These are phyloP conservation scores for Phaeotremella skinneri DNA, from an alignment of 768 basidiomycete species.

Conservation along the genomic window DNA sequence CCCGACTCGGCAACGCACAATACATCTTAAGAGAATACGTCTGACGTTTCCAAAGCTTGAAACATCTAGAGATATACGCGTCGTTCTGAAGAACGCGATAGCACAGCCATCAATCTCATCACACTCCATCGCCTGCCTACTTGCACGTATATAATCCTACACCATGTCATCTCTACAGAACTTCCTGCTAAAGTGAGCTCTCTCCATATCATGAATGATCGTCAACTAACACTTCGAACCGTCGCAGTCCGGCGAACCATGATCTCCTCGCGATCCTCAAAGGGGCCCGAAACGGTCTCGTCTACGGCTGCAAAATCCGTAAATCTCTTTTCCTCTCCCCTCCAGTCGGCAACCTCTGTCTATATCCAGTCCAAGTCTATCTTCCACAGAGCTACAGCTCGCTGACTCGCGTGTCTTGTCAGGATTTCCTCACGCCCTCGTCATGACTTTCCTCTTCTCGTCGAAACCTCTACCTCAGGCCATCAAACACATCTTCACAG, in stretches of 20 bases:
- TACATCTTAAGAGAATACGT: too few species aligned
- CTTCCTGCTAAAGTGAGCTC: conserved; percentile 34
- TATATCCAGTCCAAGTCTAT: neutral
- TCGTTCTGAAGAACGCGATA: too few species aligned
- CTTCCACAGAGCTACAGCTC: neutral
- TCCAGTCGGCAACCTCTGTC: neutral
- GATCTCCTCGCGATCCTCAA: conserved; percentile 91
- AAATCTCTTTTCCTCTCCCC: conserved; percentile 14
- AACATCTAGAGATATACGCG: too few species aligned
- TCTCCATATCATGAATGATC: neutral
- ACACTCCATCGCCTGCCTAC: too few species aligned
- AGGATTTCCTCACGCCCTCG: conserved; percentile 89
- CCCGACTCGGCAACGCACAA: too few species aligned
- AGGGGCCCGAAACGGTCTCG: conserved; percentile 61
- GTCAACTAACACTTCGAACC: neutral
- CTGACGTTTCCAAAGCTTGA: too few species aligned
- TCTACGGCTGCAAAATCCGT: conserved; percentile 51
- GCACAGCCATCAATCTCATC: too few species aligned
- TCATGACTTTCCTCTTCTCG: conserved; percentile 93
- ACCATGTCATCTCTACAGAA: conserved; percentile 29
- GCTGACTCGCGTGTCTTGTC: too few species aligned
- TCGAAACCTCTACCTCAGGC: conserved; percentile 60
- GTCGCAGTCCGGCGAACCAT: conserved; percentile 66
- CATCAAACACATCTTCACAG: conserved; percentile 63
- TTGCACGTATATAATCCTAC: neutral